Conservation (phyloP, 768 basidiomycete species). For the Rhodotorula babjevae region DNA sequence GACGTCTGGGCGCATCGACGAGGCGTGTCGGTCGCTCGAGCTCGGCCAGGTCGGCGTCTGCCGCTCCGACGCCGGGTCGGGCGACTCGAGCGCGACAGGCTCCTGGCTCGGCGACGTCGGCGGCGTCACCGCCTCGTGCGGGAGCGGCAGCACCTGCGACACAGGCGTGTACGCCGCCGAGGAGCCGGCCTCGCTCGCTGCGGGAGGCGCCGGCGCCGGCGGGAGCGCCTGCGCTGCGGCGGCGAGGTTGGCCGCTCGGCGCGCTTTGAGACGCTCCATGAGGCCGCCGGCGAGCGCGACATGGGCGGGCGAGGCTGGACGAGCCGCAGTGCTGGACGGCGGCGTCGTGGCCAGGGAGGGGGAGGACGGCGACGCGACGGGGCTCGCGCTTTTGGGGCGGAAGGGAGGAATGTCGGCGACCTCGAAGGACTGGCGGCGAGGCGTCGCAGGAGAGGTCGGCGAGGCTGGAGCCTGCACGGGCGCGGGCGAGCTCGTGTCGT, state of each 20-base stretch:
- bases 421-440: neutral
- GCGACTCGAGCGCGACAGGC: neutral
- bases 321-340: neutral
- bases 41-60: neutral
- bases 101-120: neutral
- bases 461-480: too few species aligned
- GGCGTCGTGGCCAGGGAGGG: neutral
- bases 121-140: neutral
- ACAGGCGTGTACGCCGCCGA: neutral
- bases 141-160: neutral
- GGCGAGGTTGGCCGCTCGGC: slow-evolving; percentile 9
- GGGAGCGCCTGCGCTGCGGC: neutral
- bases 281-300: slow-evolving; percentile 14
- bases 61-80: neutral
- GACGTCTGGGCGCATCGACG: neutral
- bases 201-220: neutral
- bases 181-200: neutral
- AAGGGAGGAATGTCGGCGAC: neutral
- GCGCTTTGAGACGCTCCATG: slow-evolving; percentile 23
- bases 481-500: neutral
- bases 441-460: rapidly evolving
- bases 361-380: neutral
- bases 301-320: neutral
- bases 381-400: neutral
- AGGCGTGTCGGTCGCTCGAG: neutral